phyloP scores from a whole-genome alignment of 257 asterid species.

The Jasminum sambac region DNA sequence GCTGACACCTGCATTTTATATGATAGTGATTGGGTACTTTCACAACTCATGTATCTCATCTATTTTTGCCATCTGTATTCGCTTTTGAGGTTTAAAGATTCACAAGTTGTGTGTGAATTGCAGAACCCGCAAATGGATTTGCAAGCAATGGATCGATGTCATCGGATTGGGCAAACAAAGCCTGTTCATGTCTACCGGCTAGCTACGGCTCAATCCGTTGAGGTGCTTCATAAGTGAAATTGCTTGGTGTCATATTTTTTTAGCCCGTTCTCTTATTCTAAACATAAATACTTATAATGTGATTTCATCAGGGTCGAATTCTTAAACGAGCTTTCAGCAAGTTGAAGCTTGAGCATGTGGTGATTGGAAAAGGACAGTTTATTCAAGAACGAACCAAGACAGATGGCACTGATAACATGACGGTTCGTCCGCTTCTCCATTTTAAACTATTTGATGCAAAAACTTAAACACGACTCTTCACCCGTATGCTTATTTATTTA shows the following conservation, averaged over 20 bases:
- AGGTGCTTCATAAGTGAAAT: constrained; percentile 43
- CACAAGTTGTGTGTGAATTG: constrained; percentile 26
- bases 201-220: constrained; percentile 90
- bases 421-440: constrained; percentile 34
- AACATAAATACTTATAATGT: background rate
- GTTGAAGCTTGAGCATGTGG: constrained; percentile 96
- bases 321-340: constrained; percentile 95
- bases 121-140: constrained; percentile 99
- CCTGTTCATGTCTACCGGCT: constrained; percentile 99
- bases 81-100: constrained; percentile 2
- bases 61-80: constrained; percentile 11
- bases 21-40: constrained; percentile 95
- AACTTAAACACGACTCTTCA: no score
- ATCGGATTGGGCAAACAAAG: constrained; percentile 97
- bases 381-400: constrained; percentile 73
- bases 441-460: background rate
- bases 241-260: background rate
- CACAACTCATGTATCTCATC: constrained; percentile 21
- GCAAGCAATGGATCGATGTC: constrained; percentile 99
- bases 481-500: no score
- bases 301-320: constrained; percentile 68
- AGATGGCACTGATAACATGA: constrained; percentile 37
- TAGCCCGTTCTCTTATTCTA: background rate
- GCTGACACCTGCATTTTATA: constrained; percentile 98
- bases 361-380: constrained; percentile 93